A percentile compares a stretch with the other conserved stretches of the same genome.
Evolutionary conservation across 306 rosid species (phyloP).

Genomic region (Quercus rubra): DNA sequence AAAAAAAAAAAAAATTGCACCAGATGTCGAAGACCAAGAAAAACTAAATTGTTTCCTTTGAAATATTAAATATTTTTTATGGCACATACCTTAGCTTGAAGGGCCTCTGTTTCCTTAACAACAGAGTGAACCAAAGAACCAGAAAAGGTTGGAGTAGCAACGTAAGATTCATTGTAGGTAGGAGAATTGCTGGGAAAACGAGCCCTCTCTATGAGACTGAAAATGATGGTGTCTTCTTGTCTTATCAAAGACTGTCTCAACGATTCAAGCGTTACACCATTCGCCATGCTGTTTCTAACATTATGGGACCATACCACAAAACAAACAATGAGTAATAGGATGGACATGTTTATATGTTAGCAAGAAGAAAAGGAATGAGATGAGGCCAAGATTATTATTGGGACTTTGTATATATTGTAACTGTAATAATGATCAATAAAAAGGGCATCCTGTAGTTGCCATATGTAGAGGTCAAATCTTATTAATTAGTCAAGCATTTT

Average conservation of each 20-base stretch:
- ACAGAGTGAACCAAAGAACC: constrained; percentile 58
- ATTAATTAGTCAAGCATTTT: no score
- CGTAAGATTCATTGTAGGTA: constrained; percentile 33
- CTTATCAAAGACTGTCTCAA: constrained; percentile 62
- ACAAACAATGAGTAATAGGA: constrained; percentile 21
- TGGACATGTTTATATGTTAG: constrained; percentile 9
- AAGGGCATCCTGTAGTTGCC: no score
- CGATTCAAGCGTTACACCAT: constrained; percentile 44
- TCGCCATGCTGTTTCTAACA: constrained; percentile 10
- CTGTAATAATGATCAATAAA: no score
- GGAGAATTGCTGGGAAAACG: constrained; percentile 55
- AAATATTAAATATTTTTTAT: not conserved
- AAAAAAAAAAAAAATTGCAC: not conserved
- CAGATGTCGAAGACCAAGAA: not conserved
- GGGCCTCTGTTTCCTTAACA: constrained; percentile 51
- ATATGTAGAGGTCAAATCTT: no score
- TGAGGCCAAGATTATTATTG: no score
- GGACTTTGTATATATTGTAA: no score
- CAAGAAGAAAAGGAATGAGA: no score
- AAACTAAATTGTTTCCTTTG: not conserved
- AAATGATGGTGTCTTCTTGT: constrained; percentile 80
- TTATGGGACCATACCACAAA: constrained; percentile 18
- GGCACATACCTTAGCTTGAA: constrained; percentile 59
- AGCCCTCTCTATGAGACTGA: constrained; percentile 70
- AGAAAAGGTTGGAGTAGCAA: constrained; percentile 18